Base-by-base conservation (phyloP, 2,329 filamentous ascomycete species). In the Neocucurbitaria cava region DNA sequence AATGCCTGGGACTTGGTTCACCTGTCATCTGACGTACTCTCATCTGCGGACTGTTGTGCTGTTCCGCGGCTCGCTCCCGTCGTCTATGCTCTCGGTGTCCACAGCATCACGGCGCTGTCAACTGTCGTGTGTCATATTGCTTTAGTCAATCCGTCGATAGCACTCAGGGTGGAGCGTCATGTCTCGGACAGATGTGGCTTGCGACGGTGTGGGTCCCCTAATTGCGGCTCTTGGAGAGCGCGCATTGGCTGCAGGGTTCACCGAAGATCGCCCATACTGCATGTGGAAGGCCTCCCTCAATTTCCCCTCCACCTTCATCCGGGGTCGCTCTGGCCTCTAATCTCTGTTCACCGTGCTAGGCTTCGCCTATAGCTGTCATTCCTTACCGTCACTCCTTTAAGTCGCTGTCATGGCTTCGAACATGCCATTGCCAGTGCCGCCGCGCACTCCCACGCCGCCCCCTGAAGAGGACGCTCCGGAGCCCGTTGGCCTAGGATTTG, bases 361-460 rank as follows among this genome's bases (percentile, higher is more conserved):
- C 51, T 39, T 41, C 31, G 26, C 59, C 49, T 43, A 47, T 66
- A 61, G 39, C 45, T 54, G 52, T 56, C 56, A 51, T 43, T 67
- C 59, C 53, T 57, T 61, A 51, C 50, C 49, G 58, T 58, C 60
- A 45, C 43, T 66, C 59, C 24, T 44, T 67, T 69, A 56, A 49
- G 45, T 42, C 53, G 46, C 61, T 49, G 64, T 58, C 64, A 89
- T 89, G 87, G 85, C 85, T 59, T 82, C 85, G 54, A 79, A 79
- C 62, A 79, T 85, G 60, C 83, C 85, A 46, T 81, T 86, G 58
- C 85, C 85, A 52, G 73, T 82, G 38, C 86, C 85, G 56, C 86
- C 87, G 51, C 81, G 85, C 63, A 88, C 87, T 28, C 86, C 86
- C 11, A 87, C 87, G 64, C 87, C 87, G 62, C 86, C 86, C 59